Conservation (phyloP, 208 protist species). For the Vickermania ingenoplastis region DNA sequence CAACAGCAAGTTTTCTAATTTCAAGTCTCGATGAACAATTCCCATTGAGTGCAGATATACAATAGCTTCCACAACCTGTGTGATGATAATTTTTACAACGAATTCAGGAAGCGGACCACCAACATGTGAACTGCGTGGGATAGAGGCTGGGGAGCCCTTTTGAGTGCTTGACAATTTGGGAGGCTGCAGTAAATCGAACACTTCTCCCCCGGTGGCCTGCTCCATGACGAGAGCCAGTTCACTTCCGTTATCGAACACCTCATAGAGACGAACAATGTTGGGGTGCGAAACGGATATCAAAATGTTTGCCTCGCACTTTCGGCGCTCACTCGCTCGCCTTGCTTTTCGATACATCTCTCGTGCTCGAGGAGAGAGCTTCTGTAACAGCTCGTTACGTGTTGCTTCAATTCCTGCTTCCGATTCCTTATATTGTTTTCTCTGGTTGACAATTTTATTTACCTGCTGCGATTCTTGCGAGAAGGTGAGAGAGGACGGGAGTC, state of each 20-base stretch:
- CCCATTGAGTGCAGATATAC: constrained; percentile 90
- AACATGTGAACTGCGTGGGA: constrained; percentile 4
- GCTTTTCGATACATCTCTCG: constrained; percentile 31
- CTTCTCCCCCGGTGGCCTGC: constrained; percentile 50
- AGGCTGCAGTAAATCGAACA: constrained; percentile 39
- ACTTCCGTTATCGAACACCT: constrained; percentile 43
- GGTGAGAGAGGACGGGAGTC: constrained; percentile 1
- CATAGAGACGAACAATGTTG: constrained; percentile 49
- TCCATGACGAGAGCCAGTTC: constrained; percentile 67
- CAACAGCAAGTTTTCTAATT: constrained; percentile 98
- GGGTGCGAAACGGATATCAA: constrained; percentile 44
- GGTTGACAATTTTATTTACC: neutral
- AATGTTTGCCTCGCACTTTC: constrained; percentile 71
- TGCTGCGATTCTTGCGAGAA: neutral
- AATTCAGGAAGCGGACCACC: constrained; percentile 51
- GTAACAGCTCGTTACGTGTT: constrained; percentile 15
- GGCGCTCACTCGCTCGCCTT: constrained; percentile 26
- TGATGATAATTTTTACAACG: constrained; percentile 44
- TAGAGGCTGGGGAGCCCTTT: constrained; percentile 3
- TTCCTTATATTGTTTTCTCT: too few species aligned
- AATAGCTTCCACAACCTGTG: constrained; percentile 51
- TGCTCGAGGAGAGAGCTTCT: constrained; percentile 13
- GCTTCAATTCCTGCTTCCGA: neutral
- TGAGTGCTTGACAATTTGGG: constrained; percentile 4
- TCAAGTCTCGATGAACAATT: constrained; percentile 98